Evolutionary conservation across 176 grass and related monocot genomes (phyloP), one percentile per base, ranked within the genome.

Genomic region (Phoenix roebelenii): DNA sequence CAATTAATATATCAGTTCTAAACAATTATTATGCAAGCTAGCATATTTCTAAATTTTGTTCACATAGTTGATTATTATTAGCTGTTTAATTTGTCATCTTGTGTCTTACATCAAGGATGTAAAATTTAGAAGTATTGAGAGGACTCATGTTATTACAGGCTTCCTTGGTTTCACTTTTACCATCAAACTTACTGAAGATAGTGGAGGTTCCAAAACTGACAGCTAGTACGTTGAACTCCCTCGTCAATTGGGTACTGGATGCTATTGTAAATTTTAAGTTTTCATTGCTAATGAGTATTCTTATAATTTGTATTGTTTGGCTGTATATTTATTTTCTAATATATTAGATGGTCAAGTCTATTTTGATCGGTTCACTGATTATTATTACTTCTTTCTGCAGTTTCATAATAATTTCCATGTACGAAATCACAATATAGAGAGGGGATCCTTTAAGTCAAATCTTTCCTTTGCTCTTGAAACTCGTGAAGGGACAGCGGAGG

Each of bases 141-240:
- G 7, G 35, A 44, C 9, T 44, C 35, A 25, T 17, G 52, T 78
- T 35, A 69, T 64, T 82, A 35, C 78, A 97, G 92, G 92, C 83
- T 60, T 91, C 83, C n/a, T 52, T 97, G 54, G 83, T 97, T 39
- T 97, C 92, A 72, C 65, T 96, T 77, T 71, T 96, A 75, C 92
- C 87, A 6, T 7, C 74, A n/a, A 77, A 90, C 50, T 67, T 96
- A 64, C 55, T 80, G 26, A 69, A 35, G 61, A 75, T 72, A 61
- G 50, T 64, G 72, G 86, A 96, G 60, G 62, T 66, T 79, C 65
- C 63, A 49, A 82, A 75, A 63, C 64, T 96, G 23, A 82, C 68
- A 35, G 72, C 87, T 70, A 71, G 77, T 61, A 73, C 77, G 32
- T 59, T 96, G 29, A 61, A 5, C 28, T 74, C 58, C 74, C 72